Evolutionary conservation across 2,329 filamentous ascomycete genomes (phyloP).

Genomic region (Colletotrichum filicis): DNA sequence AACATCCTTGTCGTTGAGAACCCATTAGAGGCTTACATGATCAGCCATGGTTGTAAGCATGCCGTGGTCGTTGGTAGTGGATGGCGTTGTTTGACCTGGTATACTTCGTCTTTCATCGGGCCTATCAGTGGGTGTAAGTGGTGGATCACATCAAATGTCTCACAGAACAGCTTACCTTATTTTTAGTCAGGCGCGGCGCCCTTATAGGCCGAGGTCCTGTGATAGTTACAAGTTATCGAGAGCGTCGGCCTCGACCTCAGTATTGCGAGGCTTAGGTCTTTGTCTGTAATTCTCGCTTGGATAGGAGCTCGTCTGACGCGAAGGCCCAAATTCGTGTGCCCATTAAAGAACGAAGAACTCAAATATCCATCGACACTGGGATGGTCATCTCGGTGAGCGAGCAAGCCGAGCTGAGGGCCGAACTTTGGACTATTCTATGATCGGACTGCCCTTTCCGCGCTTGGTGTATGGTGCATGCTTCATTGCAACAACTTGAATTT

Average conservation of each 20-base stretch:
- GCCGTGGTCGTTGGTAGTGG: conserved; percentile 45
- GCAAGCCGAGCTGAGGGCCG: not conserved
- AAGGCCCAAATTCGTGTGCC: conserved; percentile 70
- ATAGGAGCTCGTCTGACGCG: conserved; percentile 71
- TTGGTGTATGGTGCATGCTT: not conserved
- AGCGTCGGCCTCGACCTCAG: conserved; percentile 79
- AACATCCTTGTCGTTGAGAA: conserved; percentile 39
- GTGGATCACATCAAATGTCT: conserved; percentile 46
- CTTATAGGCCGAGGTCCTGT: conserved; percentile 41
- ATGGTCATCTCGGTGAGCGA: not conserved
- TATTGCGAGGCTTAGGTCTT: conserved; percentile 76
- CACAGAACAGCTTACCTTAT: conserved; percentile 39
- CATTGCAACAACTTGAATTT: not conserved
- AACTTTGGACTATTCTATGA: not conserved
- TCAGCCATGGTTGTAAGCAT: conserved; percentile 27
- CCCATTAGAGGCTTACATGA: conserved; percentile 36
- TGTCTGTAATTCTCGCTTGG: conserved; percentile 68
- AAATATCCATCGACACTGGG: not conserved
- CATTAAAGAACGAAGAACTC: conserved; percentile 49
- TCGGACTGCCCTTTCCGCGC: not conserved
- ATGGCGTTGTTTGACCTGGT: conserved; percentile 48
- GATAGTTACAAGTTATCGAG: conserved; percentile 53
- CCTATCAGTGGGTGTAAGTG: conserved; percentile 47
- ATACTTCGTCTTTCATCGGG: conserved; percentile 45
- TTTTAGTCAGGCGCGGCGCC: conserved; percentile 28